Evolutionary conservation across 108 stramenopile species (phyloP).

Genomic region (Cyclotella atomus): DNA sequence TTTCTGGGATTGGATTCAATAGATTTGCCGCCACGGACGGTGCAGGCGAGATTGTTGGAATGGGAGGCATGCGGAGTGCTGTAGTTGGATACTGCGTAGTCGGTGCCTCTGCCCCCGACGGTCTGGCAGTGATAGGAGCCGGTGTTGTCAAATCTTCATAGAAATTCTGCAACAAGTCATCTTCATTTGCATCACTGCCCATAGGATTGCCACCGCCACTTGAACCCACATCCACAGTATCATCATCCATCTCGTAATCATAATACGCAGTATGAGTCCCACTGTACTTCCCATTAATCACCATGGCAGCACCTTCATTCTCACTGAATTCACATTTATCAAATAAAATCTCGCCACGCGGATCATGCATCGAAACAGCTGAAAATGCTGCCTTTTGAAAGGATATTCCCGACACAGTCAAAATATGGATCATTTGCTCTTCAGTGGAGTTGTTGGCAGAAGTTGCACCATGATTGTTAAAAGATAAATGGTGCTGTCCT

Average conservation of each 20-base stretch:
- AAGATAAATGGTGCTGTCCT: slow-evolving; percentile 2
- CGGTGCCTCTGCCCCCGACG: slow-evolving; percentile 1
- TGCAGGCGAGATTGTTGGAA: background rate
- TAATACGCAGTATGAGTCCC: slow-evolving; percentile 1
- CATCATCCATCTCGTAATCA: background rate
- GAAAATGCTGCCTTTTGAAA: slow-evolving; percentile 25
- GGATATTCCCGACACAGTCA: slow-evolving; percentile 29
- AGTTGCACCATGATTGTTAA: slow-evolving; percentile 3
- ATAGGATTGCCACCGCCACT: background rate
- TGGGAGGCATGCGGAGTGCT: background rate
- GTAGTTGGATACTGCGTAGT: background rate
- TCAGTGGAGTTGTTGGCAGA: slow-evolving; percentile 1
- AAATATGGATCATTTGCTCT: background rate
- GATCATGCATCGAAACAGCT: slow-evolving; percentile 45
- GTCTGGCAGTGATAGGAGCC: background rate
- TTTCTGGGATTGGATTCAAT: background rate
- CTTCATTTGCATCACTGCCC: background rate
- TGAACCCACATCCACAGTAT: background rate
- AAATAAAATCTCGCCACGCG: slow-evolving; percentile 34
- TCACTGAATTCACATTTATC: slow-evolving; percentile 25
- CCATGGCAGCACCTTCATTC: slow-evolving; percentile 26
- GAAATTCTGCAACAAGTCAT: background rate
- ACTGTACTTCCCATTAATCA: slow-evolving; percentile 36
- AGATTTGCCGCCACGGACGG: background rate
- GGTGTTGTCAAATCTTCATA: background rate